Evolutionary conservation across 495 filamentous ascomycete genomes (phyloP).

Genomic region (Polyplosphaeria fusca): DNA sequence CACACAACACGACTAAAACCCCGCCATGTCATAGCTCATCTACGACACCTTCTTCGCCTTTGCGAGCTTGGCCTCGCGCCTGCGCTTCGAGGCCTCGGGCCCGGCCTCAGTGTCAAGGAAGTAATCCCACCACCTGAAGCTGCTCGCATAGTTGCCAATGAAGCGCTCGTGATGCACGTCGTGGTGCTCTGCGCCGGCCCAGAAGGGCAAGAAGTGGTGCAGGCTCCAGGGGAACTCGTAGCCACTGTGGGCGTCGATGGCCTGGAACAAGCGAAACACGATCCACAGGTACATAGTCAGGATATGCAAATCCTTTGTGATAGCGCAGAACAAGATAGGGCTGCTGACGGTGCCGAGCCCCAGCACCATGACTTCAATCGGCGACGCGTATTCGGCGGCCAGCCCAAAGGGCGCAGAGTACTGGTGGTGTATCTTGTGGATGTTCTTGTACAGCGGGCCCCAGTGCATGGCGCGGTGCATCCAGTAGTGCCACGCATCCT

Average conservation of each 20-base stretch:
- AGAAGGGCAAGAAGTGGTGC: constrained; percentile 94
- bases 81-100: constrained; percentile 77
- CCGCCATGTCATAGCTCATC: constrained; percentile 12
- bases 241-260: constrained; percentile 94
- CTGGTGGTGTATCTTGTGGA: constrained; percentile 98
- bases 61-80: constrained; percentile 74
- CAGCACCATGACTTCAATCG: constrained; percentile 96
- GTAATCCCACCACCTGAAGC: constrained; percentile 99
- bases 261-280: constrained; percentile 86
- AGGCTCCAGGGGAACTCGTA: constrained; percentile 98
- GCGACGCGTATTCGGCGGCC: constrained; percentile 95
- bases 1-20: too few relatives aligned
- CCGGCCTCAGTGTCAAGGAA: constrained; percentile 89
- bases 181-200: constrained; percentile 96
- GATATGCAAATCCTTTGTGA: constrained; percentile 86
- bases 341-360: constrained; percentile 82
- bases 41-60: constrained; percentile 63
- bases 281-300: constrained; percentile 99
- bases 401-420: constrained; percentile 97
- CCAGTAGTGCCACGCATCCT: constrained; percentile 99
- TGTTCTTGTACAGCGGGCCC: constrained; percentile 86
- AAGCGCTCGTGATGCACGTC: constrained; percentile 96
- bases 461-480: constrained; percentile 92
- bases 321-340: constrained; percentile 79
- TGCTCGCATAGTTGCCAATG: constrained; percentile 95